Base-by-base conservation (phyloP, 495 filamentous ascomycete species). In the Rostrohypoxylon terebratum region DNA sequence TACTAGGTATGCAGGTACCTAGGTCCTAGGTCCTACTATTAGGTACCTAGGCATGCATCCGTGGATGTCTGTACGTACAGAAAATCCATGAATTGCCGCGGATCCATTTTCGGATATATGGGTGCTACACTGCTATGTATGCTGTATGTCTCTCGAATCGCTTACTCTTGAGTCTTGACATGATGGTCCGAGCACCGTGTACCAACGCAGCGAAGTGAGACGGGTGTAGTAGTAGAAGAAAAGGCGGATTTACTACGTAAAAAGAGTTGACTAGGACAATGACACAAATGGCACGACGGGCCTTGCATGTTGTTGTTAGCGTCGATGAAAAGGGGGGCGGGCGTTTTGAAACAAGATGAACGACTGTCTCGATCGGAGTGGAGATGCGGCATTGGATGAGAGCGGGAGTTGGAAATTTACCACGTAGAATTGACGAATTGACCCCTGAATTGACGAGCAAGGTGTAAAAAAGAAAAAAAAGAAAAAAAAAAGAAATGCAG, bases 301-400 rank as follows among this genome's bases (percentile, higher is more conserved):
- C 21, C 4, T 31, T 53, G 21, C 13, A 28, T 20, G 9, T 28
- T 33, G 40, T 53, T 23, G 54, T 36, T 51, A 59, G 48, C 25
- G 55, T 50, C 9, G 2, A 45, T 16, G 50, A 58, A n/a, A n/a
- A n/a, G n/a, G 55, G 66, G 55, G 55, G 66, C 31, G 42, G 42
- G 59, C 61, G 50, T 47, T 28, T 73, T 54, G 71, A 69, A 73
- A 73, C 71, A 36, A 58, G 1, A 44, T 44, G 42, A 66, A 66
- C 50, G 33, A 42, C 61, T 63, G 42, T 69, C 66, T 73, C 13
- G 57, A 57, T 11, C 25, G 50, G n/a, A 23, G 58, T 73, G 71
- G 66, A 73, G 71, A 69, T 42, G 42, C 18, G 60, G 65, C 44
- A 73, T 73, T 73, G 70, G 70, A 73, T 34, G 50, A 69, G 60